Conservation (phyloP, 768 basidiomycete species). For the Podaxis pistillaris region DNA sequence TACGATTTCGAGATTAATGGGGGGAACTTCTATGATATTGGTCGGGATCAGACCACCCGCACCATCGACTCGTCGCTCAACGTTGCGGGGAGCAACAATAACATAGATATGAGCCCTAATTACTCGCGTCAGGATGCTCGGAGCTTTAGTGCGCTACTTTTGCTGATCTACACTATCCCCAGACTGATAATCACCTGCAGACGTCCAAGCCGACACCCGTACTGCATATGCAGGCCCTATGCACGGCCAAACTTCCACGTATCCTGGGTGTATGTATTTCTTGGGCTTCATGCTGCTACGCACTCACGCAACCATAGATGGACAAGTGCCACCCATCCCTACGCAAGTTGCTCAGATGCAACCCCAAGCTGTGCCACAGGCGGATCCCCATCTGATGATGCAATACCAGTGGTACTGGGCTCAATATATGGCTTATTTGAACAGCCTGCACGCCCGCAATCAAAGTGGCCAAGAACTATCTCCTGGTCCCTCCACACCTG, state of each 20-base stretch:
- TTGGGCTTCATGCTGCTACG: not conserved
- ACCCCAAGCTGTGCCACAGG: not conserved
- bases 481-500: not conserved
- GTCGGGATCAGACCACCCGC: not conserved
- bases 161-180: not conserved
- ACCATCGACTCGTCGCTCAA: not conserved
- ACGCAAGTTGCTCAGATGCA: not conserved
- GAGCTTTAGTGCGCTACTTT: not conserved
- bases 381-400: not conserved
- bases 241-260: not conserved
- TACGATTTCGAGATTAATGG: constrained; percentile 10
- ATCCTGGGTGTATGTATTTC: not conserved
- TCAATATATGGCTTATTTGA: not conserved
- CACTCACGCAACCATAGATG: not conserved
- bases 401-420: not conserved
- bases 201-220: not conserved
- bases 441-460: not conserved
- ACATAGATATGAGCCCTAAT: not conserved
- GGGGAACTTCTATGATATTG: constrained; percentile 8
- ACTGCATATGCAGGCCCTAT: not conserved
- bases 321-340: not conserved
- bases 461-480: not conserved
- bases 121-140: not conserved
- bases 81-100: not conserved
- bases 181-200: not conserved